Base-by-base conservation (phyloP, 352 stramenopile species). In the Thraustochytrium striatum region DNA sequence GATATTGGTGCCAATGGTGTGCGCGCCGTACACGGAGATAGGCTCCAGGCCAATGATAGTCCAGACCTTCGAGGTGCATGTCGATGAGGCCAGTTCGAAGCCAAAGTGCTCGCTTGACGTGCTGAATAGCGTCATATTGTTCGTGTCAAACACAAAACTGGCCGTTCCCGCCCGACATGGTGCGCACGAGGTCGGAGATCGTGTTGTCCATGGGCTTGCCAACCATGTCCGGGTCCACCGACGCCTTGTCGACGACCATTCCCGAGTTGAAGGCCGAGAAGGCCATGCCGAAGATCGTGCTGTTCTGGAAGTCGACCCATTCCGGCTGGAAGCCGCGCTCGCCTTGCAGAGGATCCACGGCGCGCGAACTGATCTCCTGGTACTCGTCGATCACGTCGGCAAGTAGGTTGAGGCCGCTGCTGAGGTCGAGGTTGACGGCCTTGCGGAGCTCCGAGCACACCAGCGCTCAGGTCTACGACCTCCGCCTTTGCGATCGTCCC, bases 281-380 rank as follows among this genome's bases (percentile, higher is more conserved):
- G 11, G 65, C 65, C 65, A 75, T 75, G 43, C 44, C 44, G 25
- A 75, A 75, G 41, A 75, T 75, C 8, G 65, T 43, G 25, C 65
- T 75, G 11, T 30, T 70, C 25, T 62, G n/a, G 39, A 75, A 75
- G 32, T 75, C 65, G 21, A 75, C 65, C 65, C 65, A 75, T 3
- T 35, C 52, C 25, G 47, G 47, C 47, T 55, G 47, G 47, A 55
- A n/a, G n/a, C n/a, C n/a, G n/a, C n/a, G n/a, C n/a, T n/a, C n/a
- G n/a, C n/a, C n/a, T n/a, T n/a, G n/a, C n/a, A n/a, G n/a, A n/a
- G n/a, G n/a, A n/a, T n/a, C n/a, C n/a, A n/a, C n/a, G n/a, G n/a
- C n/a, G n/a, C n/a, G n/a, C n/a, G n/a, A n/a, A n/a, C n/a, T n/a
- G n/a, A n/a, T n/a, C n/a, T n/a, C n/a, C n/a, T n/a, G n/a, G n/a